Conservation (phyloP, 176 grass and related monocot genomes). For the Poa annua region DNA sequence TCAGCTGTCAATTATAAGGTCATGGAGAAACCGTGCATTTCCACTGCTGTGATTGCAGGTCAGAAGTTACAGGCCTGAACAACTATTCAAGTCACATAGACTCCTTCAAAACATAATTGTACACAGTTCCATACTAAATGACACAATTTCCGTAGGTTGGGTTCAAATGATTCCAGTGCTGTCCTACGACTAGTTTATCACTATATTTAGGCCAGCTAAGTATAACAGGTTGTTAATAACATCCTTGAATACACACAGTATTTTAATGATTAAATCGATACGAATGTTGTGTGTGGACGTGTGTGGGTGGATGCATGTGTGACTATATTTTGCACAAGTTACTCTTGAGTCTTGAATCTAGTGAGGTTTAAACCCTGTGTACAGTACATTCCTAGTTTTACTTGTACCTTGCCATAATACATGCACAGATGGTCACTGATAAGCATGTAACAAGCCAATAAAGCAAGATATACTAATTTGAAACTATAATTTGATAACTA, state of each 20-base stretch:
- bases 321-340: background rate
- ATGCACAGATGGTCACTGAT: background rate
- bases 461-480: constrained; percentile 8
- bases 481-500: constrained; percentile 10
- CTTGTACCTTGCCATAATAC: background rate
- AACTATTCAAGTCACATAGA: constrained; percentile 17
- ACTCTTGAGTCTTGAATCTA: constrained; percentile 3
- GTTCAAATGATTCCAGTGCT: background rate
- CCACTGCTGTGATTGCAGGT: constrained; percentile 4
- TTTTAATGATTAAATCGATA: background rate
- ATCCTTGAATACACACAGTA: background rate
- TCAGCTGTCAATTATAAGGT: constrained; percentile 18
- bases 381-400: background rate
- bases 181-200: background rate
- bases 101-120: constrained; percentile 2
- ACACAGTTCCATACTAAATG: background rate
- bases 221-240: background rate
- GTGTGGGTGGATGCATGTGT: background rate
- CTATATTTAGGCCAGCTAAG: constrained; percentile 17
- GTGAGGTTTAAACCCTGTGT: background rate
- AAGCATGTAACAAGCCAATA: constrained; percentile 27
- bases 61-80: background rate
- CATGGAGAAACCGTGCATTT: background rate
- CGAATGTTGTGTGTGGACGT: background rate
- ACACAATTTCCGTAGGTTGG: background rate